phyloP scores from a whole-genome alignment of 148 eudicot species.

The Arbutus unedo region DNA sequence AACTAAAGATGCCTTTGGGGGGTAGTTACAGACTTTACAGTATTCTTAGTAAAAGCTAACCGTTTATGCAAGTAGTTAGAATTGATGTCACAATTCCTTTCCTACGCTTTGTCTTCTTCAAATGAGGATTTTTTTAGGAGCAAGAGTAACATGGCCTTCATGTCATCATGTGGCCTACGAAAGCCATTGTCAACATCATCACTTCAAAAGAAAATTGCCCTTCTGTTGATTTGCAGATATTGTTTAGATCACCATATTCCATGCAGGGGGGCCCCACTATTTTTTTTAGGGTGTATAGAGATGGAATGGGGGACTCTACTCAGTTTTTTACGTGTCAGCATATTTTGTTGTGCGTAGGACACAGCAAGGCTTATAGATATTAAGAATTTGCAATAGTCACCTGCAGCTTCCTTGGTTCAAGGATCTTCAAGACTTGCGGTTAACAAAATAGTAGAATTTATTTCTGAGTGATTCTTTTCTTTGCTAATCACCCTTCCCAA shows the following conservation, averaged over 20 bases:
- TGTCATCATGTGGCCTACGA: slow-evolving; percentile 63
- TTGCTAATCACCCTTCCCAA: no score
- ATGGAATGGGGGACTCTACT: no score
- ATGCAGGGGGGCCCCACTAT: slow-evolving; percentile 3
- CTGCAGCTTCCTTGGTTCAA: no score
- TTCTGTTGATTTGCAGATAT: slow-evolving; percentile 24
- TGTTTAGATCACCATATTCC: slow-evolving; percentile 29
- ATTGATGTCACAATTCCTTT: neutral
- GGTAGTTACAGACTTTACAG: neutral
- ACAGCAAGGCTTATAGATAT: no score
- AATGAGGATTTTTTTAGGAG: slow-evolving; percentile 16
- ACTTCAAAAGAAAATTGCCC: slow-evolving; percentile 17
- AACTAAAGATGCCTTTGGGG: neutral
- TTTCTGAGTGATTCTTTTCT: no score
- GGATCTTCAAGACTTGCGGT: no score
- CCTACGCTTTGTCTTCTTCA: slow-evolving; percentile 8
- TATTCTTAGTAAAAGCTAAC: neutral
- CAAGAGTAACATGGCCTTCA: slow-evolving; percentile 79
- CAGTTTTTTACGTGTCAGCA: no score
- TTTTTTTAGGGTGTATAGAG: no score
- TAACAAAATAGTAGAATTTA: no score
- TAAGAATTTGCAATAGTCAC: no score
- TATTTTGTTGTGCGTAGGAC: no score
- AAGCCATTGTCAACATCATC: slow-evolving; percentile 34
- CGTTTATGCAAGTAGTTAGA: slow-evolving; percentile 5